phyloP scores from a whole-genome alignment of 2,329 filamentous ascomycete species.

The Colletotrichum sp. region DNA sequence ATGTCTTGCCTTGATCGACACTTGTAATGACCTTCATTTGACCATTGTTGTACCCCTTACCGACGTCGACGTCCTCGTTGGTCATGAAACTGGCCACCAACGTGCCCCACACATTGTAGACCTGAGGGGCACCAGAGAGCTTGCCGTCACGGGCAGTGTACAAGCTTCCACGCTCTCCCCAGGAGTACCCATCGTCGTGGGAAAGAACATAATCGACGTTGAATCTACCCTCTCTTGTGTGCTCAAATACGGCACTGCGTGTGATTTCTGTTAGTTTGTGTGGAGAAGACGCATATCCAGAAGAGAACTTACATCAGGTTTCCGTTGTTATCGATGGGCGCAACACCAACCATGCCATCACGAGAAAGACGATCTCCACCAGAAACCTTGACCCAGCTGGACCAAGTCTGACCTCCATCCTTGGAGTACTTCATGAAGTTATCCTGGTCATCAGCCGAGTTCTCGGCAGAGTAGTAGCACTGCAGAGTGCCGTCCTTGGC shows the following conservation, averaged over 20 bases:
- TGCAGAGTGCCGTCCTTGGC: conserved; percentile 43
- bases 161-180: conserved; percentile 39
- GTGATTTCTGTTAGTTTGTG: background rate
- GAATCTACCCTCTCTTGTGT: conserved; percentile 36
- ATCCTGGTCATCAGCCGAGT: conserved; percentile 42
- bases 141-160: conserved; percentile 39
- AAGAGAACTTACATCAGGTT: conserved; percentile 36
- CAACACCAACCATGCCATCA: conserved; percentile 52
- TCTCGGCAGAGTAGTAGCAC: conserved; percentile 50
- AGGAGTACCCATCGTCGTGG: conserved; percentile 44
- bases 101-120: conserved; percentile 45
- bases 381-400: conserved; percentile 34
- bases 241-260: conserved; percentile 45
- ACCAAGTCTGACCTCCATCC: conserved; percentile 45
- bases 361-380: conserved; percentile 36
- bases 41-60: conserved; percentile 17
- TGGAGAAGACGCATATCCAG: background rate
- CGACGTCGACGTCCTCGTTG: conserved; percentile 43
- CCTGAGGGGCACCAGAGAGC: conserved; percentile 45
- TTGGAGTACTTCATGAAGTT: conserved; percentile 41
- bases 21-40: conserved; percentile 35
- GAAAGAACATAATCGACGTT: conserved; percentile 41
- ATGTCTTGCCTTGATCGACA: conserved; percentile 27
- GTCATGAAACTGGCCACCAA: conserved; percentile 50
- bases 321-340: conserved; percentile 28